Percentiles rank a stretch among this genome's conserved stretches.
phyloP scores from a whole-genome alignment of 768 basidiomycete genomes.

The Lentinus brumalis region DNA sequence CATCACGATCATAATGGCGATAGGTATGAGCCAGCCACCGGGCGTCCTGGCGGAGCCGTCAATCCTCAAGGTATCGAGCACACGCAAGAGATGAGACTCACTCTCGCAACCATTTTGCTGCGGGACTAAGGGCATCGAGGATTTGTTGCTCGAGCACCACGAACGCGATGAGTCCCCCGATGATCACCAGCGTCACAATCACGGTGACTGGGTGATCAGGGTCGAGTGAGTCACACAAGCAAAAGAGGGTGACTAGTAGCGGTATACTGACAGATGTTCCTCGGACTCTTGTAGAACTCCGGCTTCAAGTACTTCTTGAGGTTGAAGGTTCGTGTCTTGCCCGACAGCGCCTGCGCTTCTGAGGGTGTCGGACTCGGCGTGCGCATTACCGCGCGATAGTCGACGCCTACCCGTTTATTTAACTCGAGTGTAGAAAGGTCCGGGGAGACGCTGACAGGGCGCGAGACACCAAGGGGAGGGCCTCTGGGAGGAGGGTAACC shows the following conservation, averaged over 20 bases:
- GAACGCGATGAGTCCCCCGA: not conserved
- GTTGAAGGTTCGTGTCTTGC: not conserved
- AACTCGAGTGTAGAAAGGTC: not conserved
- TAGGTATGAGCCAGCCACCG: conserved; percentile 44
- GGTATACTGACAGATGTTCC: not conserved
- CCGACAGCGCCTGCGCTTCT: conserved; percentile 29
- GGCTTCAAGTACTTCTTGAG: not conserved
- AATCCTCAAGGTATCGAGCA: not conserved
- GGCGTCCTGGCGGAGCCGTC: conserved; percentile 15
- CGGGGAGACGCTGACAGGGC: no score
- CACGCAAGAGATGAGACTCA: not conserved
- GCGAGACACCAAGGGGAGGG: not conserved
- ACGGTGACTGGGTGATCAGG: not conserved
- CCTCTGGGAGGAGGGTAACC: not conserved
- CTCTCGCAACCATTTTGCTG: not conserved
- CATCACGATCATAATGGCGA: conserved; percentile 42
- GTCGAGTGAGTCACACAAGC: not conserved
- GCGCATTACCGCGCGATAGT: conserved; percentile 23
- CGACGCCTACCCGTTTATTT: not conserved
- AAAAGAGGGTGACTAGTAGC: not conserved
- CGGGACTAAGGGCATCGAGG: not conserved
- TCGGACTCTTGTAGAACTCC: not conserved
- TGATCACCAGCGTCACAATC: not conserved
- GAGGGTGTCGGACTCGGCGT: conserved; percentile 37
- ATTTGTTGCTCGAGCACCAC: not conserved